phyloP scores from a whole-genome alignment of 352 stramenopile species.

The Phytophthora multivora region DNA sequence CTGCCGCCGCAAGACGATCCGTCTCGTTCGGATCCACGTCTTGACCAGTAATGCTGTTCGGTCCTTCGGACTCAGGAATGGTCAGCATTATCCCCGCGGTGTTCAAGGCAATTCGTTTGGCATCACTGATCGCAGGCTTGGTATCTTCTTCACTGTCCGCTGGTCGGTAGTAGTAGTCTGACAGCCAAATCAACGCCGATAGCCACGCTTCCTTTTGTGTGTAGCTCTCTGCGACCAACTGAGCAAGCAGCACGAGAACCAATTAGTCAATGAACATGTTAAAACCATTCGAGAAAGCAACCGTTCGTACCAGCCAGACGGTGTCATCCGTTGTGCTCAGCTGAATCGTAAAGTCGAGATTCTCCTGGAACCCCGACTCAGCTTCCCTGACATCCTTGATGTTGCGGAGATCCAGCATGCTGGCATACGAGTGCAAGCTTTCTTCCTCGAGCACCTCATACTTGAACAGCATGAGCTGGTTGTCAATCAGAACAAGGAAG shows the following conservation, averaged over 20 bases:
- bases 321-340: slow-evolving; percentile 74
- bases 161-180: slow-evolving; percentile 80
- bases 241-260: slow-evolving; percentile 7
- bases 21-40: slow-evolving; percentile 31
- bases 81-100: slow-evolving; percentile 53
- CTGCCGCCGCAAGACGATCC: slow-evolving; percentile 30
- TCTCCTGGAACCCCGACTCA: slow-evolving; percentile 80
- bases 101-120: slow-evolving; percentile 51
- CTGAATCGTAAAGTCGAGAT: slow-evolving; percentile 87
- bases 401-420: slow-evolving; percentile 67
- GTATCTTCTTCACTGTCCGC: slow-evolving; percentile 28
- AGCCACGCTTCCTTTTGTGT: slow-evolving; percentile 89
- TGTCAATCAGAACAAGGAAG: slow-evolving; percentile 83
- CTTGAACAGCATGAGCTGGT: slow-evolving; percentile 85
- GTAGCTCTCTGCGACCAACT: slow-evolving; percentile 82
- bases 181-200: slow-evolving; percentile 84
- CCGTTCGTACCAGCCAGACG: slow-evolving; percentile 73
- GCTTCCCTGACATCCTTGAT: slow-evolving; percentile 86
- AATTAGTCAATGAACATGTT: slow-evolving; percentile 1
- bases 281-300: slow-evolving; percentile 24
- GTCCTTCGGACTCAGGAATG: slow-evolving; percentile 51
- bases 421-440: slow-evolving; percentile 68
- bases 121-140: slow-evolving; percentile 27
- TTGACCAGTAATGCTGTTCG: slow-evolving; percentile 32
- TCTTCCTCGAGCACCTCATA: slow-evolving; percentile 84